Conservation (phyloP, 2,329 filamentous ascomycete species). For the Triangularia setosa region DNA sequence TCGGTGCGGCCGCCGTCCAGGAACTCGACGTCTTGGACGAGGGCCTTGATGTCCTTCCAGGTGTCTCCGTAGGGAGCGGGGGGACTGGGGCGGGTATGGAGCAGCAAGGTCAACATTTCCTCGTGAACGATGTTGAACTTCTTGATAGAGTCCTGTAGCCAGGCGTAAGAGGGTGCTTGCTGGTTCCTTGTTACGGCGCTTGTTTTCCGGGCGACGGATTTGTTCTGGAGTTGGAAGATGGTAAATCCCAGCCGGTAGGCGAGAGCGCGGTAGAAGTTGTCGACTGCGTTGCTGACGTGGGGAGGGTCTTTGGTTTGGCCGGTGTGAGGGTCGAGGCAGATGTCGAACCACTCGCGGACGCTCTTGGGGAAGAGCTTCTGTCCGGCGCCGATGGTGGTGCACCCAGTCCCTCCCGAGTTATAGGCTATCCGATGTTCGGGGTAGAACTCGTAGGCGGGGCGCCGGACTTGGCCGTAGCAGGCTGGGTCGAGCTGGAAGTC, state of each 20-base stretch:
- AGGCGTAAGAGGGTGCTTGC: background rate
- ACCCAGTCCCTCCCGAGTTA: conserved; percentile 14
- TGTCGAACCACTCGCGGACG: conserved; percentile 13
- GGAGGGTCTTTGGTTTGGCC: conserved; percentile 15
- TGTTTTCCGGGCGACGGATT: background rate
- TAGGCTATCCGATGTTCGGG: conserved; percentile 32
- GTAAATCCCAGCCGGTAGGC: conserved; percentile 29
- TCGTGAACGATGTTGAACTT: conserved; percentile 19
- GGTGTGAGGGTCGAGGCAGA: conserved; percentile 16
- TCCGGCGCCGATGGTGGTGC: conserved; percentile 1
- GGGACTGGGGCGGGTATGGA: background rate
- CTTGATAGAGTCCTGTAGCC: conserved; percentile 22
- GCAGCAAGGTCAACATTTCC: conserved; percentile 18
- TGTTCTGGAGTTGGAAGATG: conserved; percentile 20
- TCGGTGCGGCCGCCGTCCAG: conserved; percentile 19
- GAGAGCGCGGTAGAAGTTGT: conserved; percentile 27
- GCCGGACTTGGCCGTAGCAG: conserved; percentile 28
- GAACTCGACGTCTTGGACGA: background rate
- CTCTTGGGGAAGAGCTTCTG: background rate
- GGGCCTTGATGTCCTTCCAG: conserved; percentile 3
- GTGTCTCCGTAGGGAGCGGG: background rate
- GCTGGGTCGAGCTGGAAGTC: conserved; percentile 22
- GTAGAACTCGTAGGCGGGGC: conserved; percentile 28
- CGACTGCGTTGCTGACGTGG: conserved; percentile 9
- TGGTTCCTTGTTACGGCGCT: conserved; percentile 4